These are phyloP conservation scores for Pezicula neosporulosa DNA, from an alignment of 2,329 filamentous ascomycete species.

Conservation along the genomic window DNA sequence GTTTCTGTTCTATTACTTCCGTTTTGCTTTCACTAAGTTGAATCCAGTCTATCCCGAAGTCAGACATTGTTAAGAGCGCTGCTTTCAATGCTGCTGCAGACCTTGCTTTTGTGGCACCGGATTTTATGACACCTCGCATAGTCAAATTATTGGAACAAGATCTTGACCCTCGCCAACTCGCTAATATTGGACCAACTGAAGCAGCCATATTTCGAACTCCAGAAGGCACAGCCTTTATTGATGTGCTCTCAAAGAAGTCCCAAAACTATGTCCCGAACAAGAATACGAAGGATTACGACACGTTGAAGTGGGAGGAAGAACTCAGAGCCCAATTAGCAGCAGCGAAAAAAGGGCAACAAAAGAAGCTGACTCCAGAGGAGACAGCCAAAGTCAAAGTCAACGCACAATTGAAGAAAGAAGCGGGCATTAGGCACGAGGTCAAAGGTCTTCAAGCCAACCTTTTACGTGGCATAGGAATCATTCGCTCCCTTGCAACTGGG, in stretches of 20 bases:
- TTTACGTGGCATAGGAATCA: slow-evolving; percentile 79
- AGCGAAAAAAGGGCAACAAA: slow-evolving; percentile 87
- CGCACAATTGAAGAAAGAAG: slow-evolving; percentile 84
- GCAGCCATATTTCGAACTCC: slow-evolving; percentile 90
- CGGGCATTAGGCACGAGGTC: slow-evolving; percentile 72
- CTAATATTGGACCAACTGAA: slow-evolving; percentile 77
- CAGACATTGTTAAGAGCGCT: slow-evolving; percentile 55
- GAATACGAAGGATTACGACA: slow-evolving; percentile 92
- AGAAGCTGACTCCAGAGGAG: slow-evolving; percentile 88
- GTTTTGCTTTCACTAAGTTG: slow-evolving; percentile 7
- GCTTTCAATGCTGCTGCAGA: slow-evolving; percentile 86
- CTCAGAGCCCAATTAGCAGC: slow-evolving; percentile 84
- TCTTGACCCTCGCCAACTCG: slow-evolving; percentile 66
- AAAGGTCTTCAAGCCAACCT: slow-evolving; percentile 66
- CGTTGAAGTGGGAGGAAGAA: slow-evolving; percentile 95
- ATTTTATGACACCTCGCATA: slow-evolving; percentile 71
- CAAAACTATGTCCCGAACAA: slow-evolving; percentile 72
- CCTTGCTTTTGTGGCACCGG: slow-evolving; percentile 88
- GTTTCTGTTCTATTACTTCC: slow-evolving; percentile 11
- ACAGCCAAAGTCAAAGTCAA: slow-evolving; percentile 91
- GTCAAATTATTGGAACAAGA: slow-evolving; percentile 72
- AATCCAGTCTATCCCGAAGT: slow-evolving; percentile 25
- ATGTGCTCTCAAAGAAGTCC: slow-evolving; percentile 83
- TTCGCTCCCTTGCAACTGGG: slow-evolving; percentile 76
- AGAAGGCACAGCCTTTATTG: slow-evolving; percentile 83